Evolutionary conservation across 2,329 filamentous ascomycete genomes (phyloP).

Genomic region (Fonsecaea monophora): DNA sequence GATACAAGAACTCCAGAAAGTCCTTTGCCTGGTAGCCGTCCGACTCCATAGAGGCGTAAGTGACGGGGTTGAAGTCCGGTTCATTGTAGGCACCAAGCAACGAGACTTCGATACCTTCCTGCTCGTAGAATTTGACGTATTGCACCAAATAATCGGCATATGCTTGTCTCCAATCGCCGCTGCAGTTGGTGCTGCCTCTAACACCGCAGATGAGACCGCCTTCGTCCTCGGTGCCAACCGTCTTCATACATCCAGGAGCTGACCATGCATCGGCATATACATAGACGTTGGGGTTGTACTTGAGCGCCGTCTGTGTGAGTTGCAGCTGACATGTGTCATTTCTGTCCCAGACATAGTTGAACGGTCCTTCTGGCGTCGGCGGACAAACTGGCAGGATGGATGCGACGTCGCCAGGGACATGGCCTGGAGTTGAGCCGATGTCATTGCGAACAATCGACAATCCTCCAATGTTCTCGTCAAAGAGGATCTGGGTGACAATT

Average conservation of each 20-base stretch:
- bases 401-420: constrained; percentile 32
- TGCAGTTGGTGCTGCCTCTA: constrained; percentile 47
- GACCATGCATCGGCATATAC: constrained; percentile 61
- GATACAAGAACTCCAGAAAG: constrained; percentile 58
- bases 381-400: constrained; percentile 55
- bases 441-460: constrained; percentile 60
- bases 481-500: constrained; percentile 24
- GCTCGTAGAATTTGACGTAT: constrained; percentile 54
- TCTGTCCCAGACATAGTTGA: constrained; percentile 56
- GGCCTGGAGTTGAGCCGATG: constrained; percentile 52
- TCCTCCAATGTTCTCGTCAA: constrained; percentile 42
- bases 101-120: constrained; percentile 50
- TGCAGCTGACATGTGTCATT: constrained; percentile 60
- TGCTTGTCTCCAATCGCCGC: constrained; percentile 57
- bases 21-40: constrained; percentile 57
- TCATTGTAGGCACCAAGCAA: constrained; percentile 57
- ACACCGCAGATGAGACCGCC: constrained; percentile 58
- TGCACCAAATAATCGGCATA: constrained; percentile 59
- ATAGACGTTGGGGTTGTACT: constrained; percentile 46
- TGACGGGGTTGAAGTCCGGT: constrained; percentile 47
- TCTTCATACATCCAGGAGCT: constrained; percentile 61
- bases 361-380: constrained; percentile 50
- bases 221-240: constrained; percentile 53
- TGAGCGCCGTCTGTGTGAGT: constrained; percentile 57
- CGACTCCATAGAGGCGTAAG: constrained; percentile 58